Base-by-base conservation (phyloP, 2,329 filamentous ascomycete species). In the Emergomyces africanus region DNA sequence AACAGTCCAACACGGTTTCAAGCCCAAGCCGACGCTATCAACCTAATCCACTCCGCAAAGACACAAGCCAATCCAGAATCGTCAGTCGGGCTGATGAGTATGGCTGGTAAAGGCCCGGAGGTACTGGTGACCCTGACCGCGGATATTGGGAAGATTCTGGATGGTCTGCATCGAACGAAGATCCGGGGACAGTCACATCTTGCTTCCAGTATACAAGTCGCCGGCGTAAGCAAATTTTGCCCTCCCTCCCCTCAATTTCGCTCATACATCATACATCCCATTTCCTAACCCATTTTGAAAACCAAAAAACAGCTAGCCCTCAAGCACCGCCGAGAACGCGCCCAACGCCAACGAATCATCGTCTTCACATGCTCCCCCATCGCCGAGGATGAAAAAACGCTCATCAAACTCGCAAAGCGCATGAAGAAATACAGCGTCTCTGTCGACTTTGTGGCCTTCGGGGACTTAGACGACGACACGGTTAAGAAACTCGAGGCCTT, bases 381-480 rank as follows among this genome's bases (percentile, higher is more conserved):
- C 69, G 82, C 85, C 62, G 94, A 99, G 70, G 87, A 89, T 64
- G 88, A 96, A 74, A 94, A 94, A 77, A 84, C 87, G 58, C 83
- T 99, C 56, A 83, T 91, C 63, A 89, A 89, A 70, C 82, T 99
- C 35, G 91, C 94, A 50, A 95, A 94, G 79, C 95, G 94, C 78
- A 95, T 97, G 90, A 97, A 97, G 84, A 99, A 99, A 82, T 88
- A 87, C 74, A 92, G 89, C 70, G 89, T 96, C 61, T 89, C 86
- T 62, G 89, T 99, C 70, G 94, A 99, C 74, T 92, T 99, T 69
- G 83, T 99, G 62, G 84, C 92, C 53, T 99, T 99, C 68, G 94
- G 94, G 66, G 92, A 99, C 68, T 82, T 96, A 57, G 89, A 94
- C 65, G 89, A 91, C 66, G 89, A 95, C 65, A 90, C 87, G 63